Conservation (phyloP, 345 rosid genomes). For the Lumnitzera littorea region DNA sequence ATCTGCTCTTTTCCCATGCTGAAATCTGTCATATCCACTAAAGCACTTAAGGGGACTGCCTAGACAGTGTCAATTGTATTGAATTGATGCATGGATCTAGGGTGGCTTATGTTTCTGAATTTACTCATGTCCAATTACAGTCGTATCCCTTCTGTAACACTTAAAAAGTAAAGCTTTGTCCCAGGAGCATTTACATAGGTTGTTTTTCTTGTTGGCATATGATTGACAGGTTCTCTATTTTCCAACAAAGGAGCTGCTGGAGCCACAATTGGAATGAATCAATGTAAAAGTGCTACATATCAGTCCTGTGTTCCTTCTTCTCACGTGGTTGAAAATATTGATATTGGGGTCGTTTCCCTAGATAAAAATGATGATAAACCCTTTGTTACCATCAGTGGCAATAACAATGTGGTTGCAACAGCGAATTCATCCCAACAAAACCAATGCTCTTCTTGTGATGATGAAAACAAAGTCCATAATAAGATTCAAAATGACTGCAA, state of each 20-base stretch:
- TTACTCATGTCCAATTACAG: too few relatives aligned
- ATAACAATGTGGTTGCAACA: constrained; percentile 18
- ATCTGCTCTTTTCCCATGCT: too few relatives aligned
- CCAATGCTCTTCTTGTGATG: constrained; percentile 17
- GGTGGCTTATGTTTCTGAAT: too few relatives aligned
- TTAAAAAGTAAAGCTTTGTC: too few relatives aligned
- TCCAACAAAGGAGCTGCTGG: constrained; percentile 37
- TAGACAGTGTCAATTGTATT: too few relatives aligned
- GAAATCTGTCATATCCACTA: too few relatives aligned
- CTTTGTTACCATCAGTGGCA: constrained; percentile 17
- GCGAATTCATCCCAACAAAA: constrained; percentile 25
- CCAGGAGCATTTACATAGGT: too few relatives aligned
- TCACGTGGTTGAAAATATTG: constrained; percentile 20
- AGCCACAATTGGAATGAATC: constrained; percentile 26
- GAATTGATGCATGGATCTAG: too few relatives aligned
- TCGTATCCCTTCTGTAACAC: too few relatives aligned
- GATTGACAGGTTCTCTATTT: constrained; percentile 34
- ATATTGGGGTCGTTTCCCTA: constrained; percentile 21
- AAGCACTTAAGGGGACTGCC: too few relatives aligned
- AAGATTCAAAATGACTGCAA: constrained; percentile 26
- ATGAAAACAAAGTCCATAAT: constrained; percentile 24
- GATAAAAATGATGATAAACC: constrained; percentile 32
- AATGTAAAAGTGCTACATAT: constrained; percentile 20
- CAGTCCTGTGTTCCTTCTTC: constrained; percentile 21
- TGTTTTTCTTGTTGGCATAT: neutral